A percentile compares a stretch with the other conserved stretches of the same genome.
Evolutionary conservation across 2,329 filamentous ascomycete genomes (phyloP).

Genomic region (Lecanicillium sp.): DNA sequence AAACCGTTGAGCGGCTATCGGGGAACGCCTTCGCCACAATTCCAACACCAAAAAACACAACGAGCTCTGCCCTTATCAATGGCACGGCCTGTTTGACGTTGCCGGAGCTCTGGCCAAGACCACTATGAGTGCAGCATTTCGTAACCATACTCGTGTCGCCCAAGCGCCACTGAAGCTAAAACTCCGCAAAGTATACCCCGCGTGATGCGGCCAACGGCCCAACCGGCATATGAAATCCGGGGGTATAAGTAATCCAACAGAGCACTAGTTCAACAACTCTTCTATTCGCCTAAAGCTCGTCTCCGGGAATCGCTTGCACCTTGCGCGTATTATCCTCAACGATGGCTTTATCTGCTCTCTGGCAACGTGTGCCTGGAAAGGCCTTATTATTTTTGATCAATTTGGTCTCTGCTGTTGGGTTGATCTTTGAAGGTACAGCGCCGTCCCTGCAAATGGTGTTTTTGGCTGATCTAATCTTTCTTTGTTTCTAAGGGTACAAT

Average conservation of each 20-base stretch:
- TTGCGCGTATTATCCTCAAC: not conserved
- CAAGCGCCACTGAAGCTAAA: not conserved
- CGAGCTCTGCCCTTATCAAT: not conserved
- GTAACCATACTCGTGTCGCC: not conserved
- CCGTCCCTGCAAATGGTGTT: not conserved
- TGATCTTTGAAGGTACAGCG: conserved; percentile 14
- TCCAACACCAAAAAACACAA: not conserved
- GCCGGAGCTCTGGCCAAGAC: not conserved
- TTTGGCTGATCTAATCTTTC: not conserved
- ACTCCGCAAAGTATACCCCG: not conserved
- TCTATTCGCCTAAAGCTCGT: not conserved
- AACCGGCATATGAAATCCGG: not conserved
- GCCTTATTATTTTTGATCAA: conserved; percentile 14
- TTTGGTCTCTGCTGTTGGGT: conserved; percentile 13
- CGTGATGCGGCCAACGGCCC: not conserved
- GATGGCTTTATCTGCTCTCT: conserved; percentile 12
- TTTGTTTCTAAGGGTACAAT: conserved; percentile 34
- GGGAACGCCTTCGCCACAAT: not conserved
- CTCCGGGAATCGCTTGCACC: not conserved
- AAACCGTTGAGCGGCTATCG: conserved; percentile 1
- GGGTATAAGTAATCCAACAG: not conserved
- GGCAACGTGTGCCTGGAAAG: conserved; percentile 16
- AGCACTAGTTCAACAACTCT: not conserved
- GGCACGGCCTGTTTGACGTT: not conserved
- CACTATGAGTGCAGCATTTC: not conserved